phyloP scores from a whole-genome alignment of 805 yeast species.

The Hanseniaspora opuntiae region DNA sequence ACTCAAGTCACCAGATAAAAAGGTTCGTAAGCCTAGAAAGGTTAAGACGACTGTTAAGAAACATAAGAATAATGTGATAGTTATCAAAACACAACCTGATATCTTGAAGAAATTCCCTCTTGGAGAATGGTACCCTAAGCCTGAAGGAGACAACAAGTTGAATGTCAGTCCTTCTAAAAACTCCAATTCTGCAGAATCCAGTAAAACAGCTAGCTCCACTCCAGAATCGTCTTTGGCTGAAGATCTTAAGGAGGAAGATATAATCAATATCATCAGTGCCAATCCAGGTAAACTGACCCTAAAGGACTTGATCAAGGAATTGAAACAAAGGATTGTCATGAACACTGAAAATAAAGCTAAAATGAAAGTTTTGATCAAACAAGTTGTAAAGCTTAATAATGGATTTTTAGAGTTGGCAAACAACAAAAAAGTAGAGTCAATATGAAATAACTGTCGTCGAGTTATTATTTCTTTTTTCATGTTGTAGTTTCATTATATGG shows the following conservation, averaged over 20 bases:
- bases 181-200: not conserved
- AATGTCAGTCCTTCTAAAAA: constrained; percentile 15
- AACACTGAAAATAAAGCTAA: constrained; percentile 52
- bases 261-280: constrained; percentile 44
- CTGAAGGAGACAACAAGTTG: constrained; percentile 24
- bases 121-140: constrained; percentile 73
- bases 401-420: constrained; percentile 20
- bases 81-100: constrained; percentile 49
- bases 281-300: constrained; percentile 32
- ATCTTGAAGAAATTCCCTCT: constrained; percentile 53
- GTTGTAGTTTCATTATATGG: no score
- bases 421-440: not conserved
- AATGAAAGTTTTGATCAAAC: constrained; percentile 45
- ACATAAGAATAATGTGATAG: constrained; percentile 40
- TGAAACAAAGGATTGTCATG: constrained; percentile 48
- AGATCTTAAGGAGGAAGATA: constrained; percentile 54
- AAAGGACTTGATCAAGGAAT: constrained; percentile 46
- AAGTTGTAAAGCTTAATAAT: constrained; percentile 38
- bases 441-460: no score
- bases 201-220: constrained; percentile 15
- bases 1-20: constrained; percentile 15
- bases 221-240: constrained; percentile 8
- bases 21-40: constrained; percentile 19
- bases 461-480: no score
- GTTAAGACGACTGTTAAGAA: constrained; percentile 32